These are phyloP conservation scores for Candida buenavistaensis DNA, from an alignment of 1,139 yeast species.

Conservation along the genomic window DNA sequence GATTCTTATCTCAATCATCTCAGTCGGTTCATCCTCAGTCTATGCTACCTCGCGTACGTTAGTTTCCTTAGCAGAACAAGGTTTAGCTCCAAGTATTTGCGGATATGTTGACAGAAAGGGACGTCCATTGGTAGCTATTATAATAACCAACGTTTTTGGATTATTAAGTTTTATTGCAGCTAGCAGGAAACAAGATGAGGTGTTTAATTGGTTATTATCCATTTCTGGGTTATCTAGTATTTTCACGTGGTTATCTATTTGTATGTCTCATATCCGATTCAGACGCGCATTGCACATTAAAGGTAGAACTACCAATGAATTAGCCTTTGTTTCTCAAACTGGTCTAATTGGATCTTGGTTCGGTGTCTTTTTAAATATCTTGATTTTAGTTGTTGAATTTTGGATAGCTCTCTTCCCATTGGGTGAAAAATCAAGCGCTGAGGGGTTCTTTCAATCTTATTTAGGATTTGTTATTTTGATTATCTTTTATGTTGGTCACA, in stretches of 20 bases:
- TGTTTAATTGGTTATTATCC: slow-evolving; percentile 39
- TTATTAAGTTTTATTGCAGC: slow-evolving; percentile 39
- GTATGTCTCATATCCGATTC: slow-evolving; percentile 38
- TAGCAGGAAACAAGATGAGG: slow-evolving; percentile 30
- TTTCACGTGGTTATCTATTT: slow-evolving; percentile 42
- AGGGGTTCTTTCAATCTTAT: slow-evolving; percentile 35
- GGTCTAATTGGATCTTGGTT: slow-evolving; percentile 56
- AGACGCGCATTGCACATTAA: slow-evolving; percentile 33
- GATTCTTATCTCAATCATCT: slow-evolving; percentile 47
- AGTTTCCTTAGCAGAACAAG: slow-evolving; percentile 33
- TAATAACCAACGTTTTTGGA: slow-evolving; percentile 29
- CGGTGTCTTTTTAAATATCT: slow-evolving; percentile 45
- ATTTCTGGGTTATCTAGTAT: slow-evolving; percentile 41
- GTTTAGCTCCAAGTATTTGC: slow-evolving; percentile 33
- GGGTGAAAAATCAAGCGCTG: slow-evolving; percentile 35
- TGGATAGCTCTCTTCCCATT: slow-evolving; percentile 42
- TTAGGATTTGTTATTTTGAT: slow-evolving; percentile 40
- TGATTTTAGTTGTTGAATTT: slow-evolving; percentile 59
- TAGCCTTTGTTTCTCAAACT: slow-evolving; percentile 54
- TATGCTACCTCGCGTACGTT: slow-evolving; percentile 35
- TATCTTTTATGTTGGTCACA: slow-evolving; percentile 40
- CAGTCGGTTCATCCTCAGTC: slow-evolving; percentile 47
- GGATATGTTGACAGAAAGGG: slow-evolving; percentile 34
- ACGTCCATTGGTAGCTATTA: slow-evolving; percentile 32
- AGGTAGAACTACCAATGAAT: slow-evolving; percentile 48